Evolutionary conservation across 2,329 filamentous ascomycete species (phyloP).

Genomic region (Ophiosphaerella herpotricha): DNA sequence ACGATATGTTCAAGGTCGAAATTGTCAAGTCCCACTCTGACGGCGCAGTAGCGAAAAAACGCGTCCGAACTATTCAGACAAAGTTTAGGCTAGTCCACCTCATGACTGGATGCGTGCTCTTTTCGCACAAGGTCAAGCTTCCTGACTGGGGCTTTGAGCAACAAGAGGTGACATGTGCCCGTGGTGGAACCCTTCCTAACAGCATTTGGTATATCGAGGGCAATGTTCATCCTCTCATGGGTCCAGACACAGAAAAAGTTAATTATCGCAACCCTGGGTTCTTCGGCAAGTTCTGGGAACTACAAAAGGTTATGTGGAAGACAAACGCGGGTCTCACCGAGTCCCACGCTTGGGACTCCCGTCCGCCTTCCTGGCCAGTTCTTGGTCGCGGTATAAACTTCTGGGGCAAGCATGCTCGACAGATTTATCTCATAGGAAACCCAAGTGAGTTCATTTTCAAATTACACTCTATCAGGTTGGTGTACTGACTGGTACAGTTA

Average conservation of each 20-base stretch:
- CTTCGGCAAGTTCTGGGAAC: slow-evolving; percentile 96
- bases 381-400: slow-evolving; percentile 97
- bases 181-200: slow-evolving; percentile 89
- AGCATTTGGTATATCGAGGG: slow-evolving; percentile 96
- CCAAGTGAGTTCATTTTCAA: slow-evolving; percentile 5
- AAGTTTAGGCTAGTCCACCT: slow-evolving; percentile 95
- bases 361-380: slow-evolving; percentile 89
- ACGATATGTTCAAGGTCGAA: slow-evolving; percentile 92
- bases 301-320: slow-evolving; percentile 98
- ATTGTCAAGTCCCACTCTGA: slow-evolving; percentile 90
- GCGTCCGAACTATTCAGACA: slow-evolving; percentile 89
- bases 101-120: slow-evolving; percentile 95
- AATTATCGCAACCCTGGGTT: slow-evolving; percentile 96
- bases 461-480: not conserved
- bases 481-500: slow-evolving; percentile 49
- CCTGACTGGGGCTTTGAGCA: slow-evolving; percentile 98
- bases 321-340: slow-evolving; percentile 96
- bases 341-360: slow-evolving; percentile 97
- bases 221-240: slow-evolving; percentile 81
- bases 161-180: slow-evolving; percentile 97
- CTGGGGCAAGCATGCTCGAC: slow-evolving; percentile 91
- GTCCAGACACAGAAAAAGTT: slow-evolving; percentile 78
- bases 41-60: slow-evolving; percentile 76
- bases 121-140: slow-evolving; percentile 98
- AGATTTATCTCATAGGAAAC: slow-evolving; percentile 96